phyloP scores from a whole-genome alignment of 192 early-diverging fungal genomes.

The Linnemannia hyalina region DNA sequence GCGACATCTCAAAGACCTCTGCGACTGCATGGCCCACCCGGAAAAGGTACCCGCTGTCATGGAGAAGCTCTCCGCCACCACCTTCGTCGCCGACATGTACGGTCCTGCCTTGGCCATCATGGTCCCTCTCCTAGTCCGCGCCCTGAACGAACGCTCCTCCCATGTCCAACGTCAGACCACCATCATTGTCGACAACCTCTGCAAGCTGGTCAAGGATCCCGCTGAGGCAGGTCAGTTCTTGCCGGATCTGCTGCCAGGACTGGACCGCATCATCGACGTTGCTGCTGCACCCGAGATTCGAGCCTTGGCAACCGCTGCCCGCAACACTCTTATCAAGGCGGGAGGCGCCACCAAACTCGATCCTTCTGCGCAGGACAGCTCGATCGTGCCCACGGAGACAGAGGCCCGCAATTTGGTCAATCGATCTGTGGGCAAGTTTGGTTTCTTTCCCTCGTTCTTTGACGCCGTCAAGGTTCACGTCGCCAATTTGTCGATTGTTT shows the following conservation, averaged over 20 bases:
- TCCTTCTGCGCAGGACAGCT: conserved; percentile 11
- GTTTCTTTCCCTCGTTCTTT: conserved; percentile 67
- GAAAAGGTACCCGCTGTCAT: conserved; percentile 80
- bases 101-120: conserved; percentile 84
- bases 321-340: conserved; percentile 74
- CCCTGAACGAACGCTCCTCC: conserved; percentile 73
- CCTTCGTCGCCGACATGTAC: conserved; percentile 83
- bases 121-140: conserved; percentile 81
- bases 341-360: conserved; percentile 65
- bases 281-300: conserved; percentile 83
- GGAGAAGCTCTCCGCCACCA: conserved; percentile 80
- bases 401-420: conserved; percentile 61
- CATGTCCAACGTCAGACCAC: conserved; percentile 76
- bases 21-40: conserved; percentile 82
- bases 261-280: conserved; percentile 80
- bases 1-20: conserved; percentile 76
- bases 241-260: conserved; percentile 77
- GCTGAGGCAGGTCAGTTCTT: conserved; percentile 83
- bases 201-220: conserved; percentile 89
- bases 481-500: conserved; percentile 62
- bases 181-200: conserved; percentile 89
- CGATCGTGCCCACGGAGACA: conserved; percentile 49
- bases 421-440: conserved; percentile 57
- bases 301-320: conserved; percentile 70
- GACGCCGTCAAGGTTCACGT: conserved; percentile 67